Evolutionary conservation across 768 basidiomycete genomes (phyloP).

Genomic region (Pulveroboletus sp.): DNA sequence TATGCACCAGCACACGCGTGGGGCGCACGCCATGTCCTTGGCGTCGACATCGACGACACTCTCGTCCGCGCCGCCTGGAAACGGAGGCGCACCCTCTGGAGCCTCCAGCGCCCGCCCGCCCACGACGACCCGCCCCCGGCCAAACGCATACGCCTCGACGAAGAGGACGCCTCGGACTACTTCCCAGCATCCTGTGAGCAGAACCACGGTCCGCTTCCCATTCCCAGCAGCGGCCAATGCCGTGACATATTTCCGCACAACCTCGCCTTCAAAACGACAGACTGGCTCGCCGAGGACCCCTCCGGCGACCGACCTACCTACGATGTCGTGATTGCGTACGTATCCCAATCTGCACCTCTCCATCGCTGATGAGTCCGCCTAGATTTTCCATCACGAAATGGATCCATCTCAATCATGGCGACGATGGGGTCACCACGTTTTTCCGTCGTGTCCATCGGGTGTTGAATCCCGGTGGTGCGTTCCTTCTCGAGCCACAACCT

Average conservation of each 20-base stretch:
- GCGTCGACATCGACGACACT: slow-evolving; percentile 80
- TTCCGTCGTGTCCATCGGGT: slow-evolving; percentile 58
- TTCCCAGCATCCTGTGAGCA: slow-evolving; percentile 79
- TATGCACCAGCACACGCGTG: slow-evolving; percentile 67
- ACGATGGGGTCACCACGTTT: slow-evolving; percentile 64
- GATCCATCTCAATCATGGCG: slow-evolving; percentile 83
- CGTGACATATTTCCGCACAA: slow-evolving; percentile 70
- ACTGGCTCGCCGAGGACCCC: slow-evolving; percentile 64
- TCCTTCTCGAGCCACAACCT: slow-evolving; percentile 79
- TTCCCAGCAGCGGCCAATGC: slow-evolving; percentile 41
- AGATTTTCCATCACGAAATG: slow-evolving; percentile 82
- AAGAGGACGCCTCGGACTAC: slow-evolving; percentile 38
- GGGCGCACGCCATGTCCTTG: slow-evolving; percentile 63
- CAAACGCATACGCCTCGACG: slow-evolving; percentile 15
- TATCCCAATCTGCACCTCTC: not conserved
- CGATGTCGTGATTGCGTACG: slow-evolving; percentile 78
- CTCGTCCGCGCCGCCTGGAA: slow-evolving; percentile 77
- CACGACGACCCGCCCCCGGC: not conserved
- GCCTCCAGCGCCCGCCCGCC: slow-evolving; percentile 41
- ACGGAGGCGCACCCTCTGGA: slow-evolving; percentile 67
- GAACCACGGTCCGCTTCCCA: slow-evolving; percentile 69
- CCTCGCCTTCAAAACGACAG: slow-evolving; percentile 61
- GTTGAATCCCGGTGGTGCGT: slow-evolving; percentile 59
- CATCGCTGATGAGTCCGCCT: not conserved
- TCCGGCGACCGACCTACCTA: slow-evolving; percentile 60